phyloP scores from a whole-genome alignment of 176 grass and related monocot species.

The barley (Hordeum vulgare) region MorexV3_pseudomolecules_assembly NC_058520.1:514850854-514851353 shows the following conservation, averaged over 20 bases:
- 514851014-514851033: neutral
- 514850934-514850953: neutral
- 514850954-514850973: neutral
- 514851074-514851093: neutral
- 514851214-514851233: conserved; percentile 13
- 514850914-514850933: neutral
- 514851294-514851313: conserved; percentile 30
- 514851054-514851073: neutral
- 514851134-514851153: neutral
- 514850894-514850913: too few relatives aligned
- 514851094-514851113: neutral
- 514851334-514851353: conserved; percentile 69
- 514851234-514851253: conserved; percentile 60
- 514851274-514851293: neutral
- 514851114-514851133: neutral
- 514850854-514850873: neutral
- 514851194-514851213: conserved; percentile 51
- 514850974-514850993: neutral
- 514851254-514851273: conserved; percentile 46
- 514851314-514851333: conserved; percentile 55
- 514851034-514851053: neutral
- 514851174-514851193: conserved; percentile 64
- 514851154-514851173: conserved; percentile 14
- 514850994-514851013: neutral
- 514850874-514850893: too few relatives aligned